A percentile compares a stretch with the other conserved stretches of the same genome.
phyloP scores from a whole-genome alignment of 345 rosid genomes.

The Rhodamnia rubescens region DNA sequence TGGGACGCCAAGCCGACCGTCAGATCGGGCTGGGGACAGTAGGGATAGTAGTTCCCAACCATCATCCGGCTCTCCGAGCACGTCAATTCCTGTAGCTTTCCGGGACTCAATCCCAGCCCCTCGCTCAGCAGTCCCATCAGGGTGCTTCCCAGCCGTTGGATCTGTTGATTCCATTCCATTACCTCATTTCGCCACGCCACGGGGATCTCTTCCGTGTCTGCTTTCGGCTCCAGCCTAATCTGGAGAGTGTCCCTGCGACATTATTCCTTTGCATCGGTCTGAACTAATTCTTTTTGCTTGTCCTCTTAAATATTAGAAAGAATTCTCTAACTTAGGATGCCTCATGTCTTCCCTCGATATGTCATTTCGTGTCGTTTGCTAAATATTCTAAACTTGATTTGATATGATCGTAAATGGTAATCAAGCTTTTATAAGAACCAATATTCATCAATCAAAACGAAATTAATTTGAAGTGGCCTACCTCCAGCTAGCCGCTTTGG shows the following conservation, averaged over 20 bases:
- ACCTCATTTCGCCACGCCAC: slow-evolving; percentile 26
- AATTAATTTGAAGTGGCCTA: background rate
- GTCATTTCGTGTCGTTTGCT: background rate
- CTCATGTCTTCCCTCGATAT: background rate
- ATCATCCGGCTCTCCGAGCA: slow-evolving; percentile 22
- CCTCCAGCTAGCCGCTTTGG: slow-evolving; percentile 67
- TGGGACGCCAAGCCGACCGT: slow-evolving; percentile 33
- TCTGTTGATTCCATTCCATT: slow-evolving; percentile 25
- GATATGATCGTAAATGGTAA: background rate
- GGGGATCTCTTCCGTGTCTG: slow-evolving; percentile 18
- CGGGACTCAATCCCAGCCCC: slow-evolving; percentile 25
- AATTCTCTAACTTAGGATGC: background rate
- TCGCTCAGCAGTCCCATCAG: slow-evolving; percentile 32
- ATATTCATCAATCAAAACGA: background rate
- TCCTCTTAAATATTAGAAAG: background rate
- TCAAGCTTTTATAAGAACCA: background rate
- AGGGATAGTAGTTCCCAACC: slow-evolving; percentile 41
- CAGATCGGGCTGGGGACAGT: slow-evolving; percentile 46
- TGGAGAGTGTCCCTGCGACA: slow-evolving; percentile 5
- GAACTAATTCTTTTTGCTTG: background rate
- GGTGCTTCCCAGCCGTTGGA: slow-evolving; percentile 15
- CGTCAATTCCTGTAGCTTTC: slow-evolving; percentile 21
- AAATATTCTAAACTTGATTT: no score
- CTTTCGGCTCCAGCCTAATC: slow-evolving; percentile 15
- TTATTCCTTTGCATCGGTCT: background rate